Base-by-base conservation (phyloP, 2,329 filamentous ascomycete species). In the Fusarium sp. region DNA sequence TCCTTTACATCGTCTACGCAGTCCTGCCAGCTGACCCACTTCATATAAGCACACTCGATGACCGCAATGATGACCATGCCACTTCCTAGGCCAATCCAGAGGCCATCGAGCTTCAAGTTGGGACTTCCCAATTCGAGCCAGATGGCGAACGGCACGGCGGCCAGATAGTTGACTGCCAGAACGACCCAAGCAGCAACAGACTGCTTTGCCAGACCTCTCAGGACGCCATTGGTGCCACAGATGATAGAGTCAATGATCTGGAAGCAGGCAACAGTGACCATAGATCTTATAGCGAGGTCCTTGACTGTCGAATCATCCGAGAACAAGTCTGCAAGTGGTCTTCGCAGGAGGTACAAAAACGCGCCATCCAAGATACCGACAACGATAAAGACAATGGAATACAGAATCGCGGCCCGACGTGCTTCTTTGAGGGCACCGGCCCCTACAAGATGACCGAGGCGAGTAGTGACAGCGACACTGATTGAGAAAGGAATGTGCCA, bases 401-500 rank as follows among this genome's bases (percentile, higher is more conserved):
- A 72, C 5, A 72, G 32, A 24, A 54, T 40, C 6, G 66, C 62
- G 6, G 66, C 66, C 20, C 70, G 58, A 9, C 66, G 58, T 11
- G 70, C 69, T 51, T 69, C 69, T 25, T 61, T 66, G 41, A 71
- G 49, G 8, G 65, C 69, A 18, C 69, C 69, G 22, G 78, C 81
- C 7, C 82, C 82, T 22, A 83, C 80, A 24, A 83, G 77, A 60
- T 83, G 79, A 3, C 82, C 82, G 20, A 83, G 76, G 7, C 82
- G 79, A 7, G 81, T 83, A 57, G 78, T 81, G 22, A 81, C 76
- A 24, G 80, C 81, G 14, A 83, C 79, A 37, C 80, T 81, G 42
- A 83, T 74, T 6, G 80, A 81, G 69, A 83, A 83, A 3, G 82
- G 82, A 10, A 83, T 77, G 37, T 83, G 81, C 80, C 81, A 83